Evolutionary conservation across 257 asterid species (phyloP).

Genomic region (Nicotiana obtusifolia): DNA sequence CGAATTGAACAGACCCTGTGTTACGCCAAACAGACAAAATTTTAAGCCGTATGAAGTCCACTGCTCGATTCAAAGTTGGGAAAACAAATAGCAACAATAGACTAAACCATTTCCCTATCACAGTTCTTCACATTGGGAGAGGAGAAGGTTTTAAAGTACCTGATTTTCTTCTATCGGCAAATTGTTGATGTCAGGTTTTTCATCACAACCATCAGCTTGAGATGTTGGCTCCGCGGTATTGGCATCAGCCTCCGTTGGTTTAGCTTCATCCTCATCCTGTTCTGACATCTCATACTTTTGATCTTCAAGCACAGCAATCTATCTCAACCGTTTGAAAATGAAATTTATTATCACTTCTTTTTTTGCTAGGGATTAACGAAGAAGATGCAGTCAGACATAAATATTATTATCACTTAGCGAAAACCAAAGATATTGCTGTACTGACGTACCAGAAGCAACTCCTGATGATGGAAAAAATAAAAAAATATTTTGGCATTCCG

Average conservation of each 20-base stretch:
- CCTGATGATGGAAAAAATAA: neutral
- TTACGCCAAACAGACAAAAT: neutral
- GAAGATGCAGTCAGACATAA: neutral
- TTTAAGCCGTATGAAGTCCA: neutral
- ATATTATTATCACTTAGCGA: neutral
- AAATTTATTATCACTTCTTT: neutral
- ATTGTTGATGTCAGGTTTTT: constrained; percentile 87
- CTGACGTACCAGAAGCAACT: neutral
- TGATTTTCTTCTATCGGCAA: constrained; percentile 61
- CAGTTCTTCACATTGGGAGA: neutral
- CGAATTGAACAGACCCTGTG: neutral
- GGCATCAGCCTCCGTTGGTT: constrained; percentile 40
- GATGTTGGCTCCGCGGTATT: constrained; percentile 32
- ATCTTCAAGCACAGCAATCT: constrained; percentile 75
- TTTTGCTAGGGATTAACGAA: neutral
- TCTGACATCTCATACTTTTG: constrained; percentile 58
- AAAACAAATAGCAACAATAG: too few relatives aligned
- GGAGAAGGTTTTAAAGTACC: constrained; percentile 25
- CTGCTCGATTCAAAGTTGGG: neutral
- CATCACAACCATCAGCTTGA: constrained; percentile 43
- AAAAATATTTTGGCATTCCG: neutral
- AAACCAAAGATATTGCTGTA: neutral
- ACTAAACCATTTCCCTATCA: neutral
- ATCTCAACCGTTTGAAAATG: constrained; percentile 16
- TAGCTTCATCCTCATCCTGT: constrained; percentile 59